Percentiles rank a stretch among this genome's conserved stretches.
These are phyloP conservation scores for Pseudisothecium myosuroides DNA, from an alignment of 225 moss, liverwort and hornwort species.

Conservation along the genomic window DNA sequence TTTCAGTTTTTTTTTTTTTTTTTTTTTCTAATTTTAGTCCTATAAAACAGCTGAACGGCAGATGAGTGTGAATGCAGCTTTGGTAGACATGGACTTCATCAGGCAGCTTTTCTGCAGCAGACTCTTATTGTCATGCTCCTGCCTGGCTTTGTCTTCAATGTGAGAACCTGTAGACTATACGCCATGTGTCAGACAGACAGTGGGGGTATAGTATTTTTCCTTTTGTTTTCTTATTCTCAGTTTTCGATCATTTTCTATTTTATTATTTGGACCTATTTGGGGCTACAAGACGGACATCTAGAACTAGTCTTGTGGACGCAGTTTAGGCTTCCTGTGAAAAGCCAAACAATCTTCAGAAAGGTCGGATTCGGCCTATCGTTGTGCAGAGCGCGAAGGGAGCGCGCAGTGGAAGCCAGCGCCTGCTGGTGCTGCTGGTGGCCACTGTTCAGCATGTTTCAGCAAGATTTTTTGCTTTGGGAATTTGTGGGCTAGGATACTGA, in stretches of 20 bases:
- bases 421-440: background rate
- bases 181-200: background rate
- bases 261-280: background rate
- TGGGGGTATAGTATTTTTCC: background rate
- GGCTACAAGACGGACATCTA: background rate
- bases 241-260: background rate
- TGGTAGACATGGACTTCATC: background rate
- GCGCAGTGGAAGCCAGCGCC: background rate
- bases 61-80: background rate
- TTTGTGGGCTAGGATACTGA: background rate
- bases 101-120: background rate
- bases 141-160: background rate
- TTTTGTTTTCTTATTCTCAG: background rate
- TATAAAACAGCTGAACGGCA: background rate
- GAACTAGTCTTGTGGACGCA: background rate
- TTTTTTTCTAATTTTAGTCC: background rate
- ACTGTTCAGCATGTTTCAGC: background rate
- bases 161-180: background rate
- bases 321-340: background rate
- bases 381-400: background rate
- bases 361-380: background rate
- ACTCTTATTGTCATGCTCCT: background rate
- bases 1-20: background rate
- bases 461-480: background rate
- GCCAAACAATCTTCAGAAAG: slow-evolving; percentile 4